phyloP scores from a whole-genome alignment of 1,284 basidiomycete genomes.

The Lentinula novae-zelandiae region DNA sequence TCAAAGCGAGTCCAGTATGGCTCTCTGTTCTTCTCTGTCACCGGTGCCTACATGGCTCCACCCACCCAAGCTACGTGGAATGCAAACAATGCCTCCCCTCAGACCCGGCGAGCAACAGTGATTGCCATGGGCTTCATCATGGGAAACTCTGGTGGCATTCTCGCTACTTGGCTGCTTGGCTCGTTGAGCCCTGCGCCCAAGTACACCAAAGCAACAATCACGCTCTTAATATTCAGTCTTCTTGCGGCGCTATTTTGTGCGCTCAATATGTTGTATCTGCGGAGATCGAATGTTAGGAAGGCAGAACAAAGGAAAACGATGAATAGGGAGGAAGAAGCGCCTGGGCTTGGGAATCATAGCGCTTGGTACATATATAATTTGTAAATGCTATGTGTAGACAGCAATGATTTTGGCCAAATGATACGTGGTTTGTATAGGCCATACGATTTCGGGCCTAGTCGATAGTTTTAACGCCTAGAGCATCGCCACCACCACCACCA shows the following conservation, averaged over 20 bases:
- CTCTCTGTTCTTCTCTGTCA: conserved; percentile 47
- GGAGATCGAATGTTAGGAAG: conserved; percentile 33
- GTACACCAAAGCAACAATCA: conserved; percentile 36
- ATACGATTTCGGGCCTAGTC: too few relatives aligned
- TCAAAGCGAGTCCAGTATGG: conserved; percentile 41
- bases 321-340: conserved; percentile 21
- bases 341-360: conserved; percentile 33
- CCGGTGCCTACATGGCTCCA: conserved; percentile 41
- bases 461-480: too few relatives aligned
- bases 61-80: conserved; percentile 47
- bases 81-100: conserved; percentile 56
- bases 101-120: conserved; percentile 49
- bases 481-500: too few relatives aligned
- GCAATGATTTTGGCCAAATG: too few relatives aligned
- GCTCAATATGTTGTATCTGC: conserved; percentile 29
- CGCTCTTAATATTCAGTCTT: conserved; percentile 30
- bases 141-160: conserved; percentile 55
- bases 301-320: conserved; percentile 21
- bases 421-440: too few relatives aligned
- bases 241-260: conserved; percentile 25
- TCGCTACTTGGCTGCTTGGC: conserved; percentile 52
- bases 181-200: conserved; percentile 36
- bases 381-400: too few relatives aligned
- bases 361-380: conserved; percentile 38
- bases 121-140: conserved; percentile 51